Percentiles rank a stretch among this genome's conserved stretches.
Conservation (phyloP, 352 stramenopile species). For the Pythium brassicae region DNA sequence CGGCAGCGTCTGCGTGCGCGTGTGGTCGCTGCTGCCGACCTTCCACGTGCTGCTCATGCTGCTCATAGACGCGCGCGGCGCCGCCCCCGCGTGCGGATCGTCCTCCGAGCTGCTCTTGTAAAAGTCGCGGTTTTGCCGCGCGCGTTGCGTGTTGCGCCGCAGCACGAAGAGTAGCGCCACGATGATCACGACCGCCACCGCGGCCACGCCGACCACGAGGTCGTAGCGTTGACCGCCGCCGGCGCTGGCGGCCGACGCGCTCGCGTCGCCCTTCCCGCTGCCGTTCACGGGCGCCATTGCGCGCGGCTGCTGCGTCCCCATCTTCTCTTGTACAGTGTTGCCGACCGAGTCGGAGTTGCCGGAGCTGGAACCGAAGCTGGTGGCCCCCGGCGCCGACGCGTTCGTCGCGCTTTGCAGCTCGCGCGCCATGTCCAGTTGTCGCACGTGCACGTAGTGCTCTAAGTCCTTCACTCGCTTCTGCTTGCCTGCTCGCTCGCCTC, state of each 20-base stretch:
- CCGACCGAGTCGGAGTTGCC: background rate
- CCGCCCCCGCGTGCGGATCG: slow-evolving; percentile 1
- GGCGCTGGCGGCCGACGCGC: background rate
- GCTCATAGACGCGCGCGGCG: background rate
- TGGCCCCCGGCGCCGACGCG: no score
- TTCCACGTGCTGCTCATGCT: slow-evolving; percentile 31
- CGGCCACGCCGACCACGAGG: slow-evolving; percentile 25
- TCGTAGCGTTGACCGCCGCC: slow-evolving; percentile 12
- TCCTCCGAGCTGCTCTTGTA: slow-evolving; percentile 14
- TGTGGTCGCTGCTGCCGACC: slow-evolving; percentile 14
- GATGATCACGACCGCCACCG: slow-evolving; percentile 24
- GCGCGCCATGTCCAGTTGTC: no score
- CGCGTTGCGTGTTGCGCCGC: slow-evolving; percentile 18
- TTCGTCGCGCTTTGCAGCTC: background rate
- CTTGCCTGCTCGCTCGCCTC: no score
- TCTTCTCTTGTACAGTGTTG: background rate
- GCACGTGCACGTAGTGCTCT: no score
- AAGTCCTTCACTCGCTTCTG: background rate
- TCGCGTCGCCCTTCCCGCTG: background rate
- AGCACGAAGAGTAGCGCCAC: slow-evolving; percentile 22
- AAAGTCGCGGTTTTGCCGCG: slow-evolving; percentile 17
- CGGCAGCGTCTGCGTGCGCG: slow-evolving; percentile 22
- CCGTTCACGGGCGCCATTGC: background rate
- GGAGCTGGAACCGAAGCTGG: background rate
- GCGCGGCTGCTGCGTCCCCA: background rate